Evolutionary conservation across 768 basidiomycete species (phyloP).

Genomic region (Trametes punicea): DNA sequence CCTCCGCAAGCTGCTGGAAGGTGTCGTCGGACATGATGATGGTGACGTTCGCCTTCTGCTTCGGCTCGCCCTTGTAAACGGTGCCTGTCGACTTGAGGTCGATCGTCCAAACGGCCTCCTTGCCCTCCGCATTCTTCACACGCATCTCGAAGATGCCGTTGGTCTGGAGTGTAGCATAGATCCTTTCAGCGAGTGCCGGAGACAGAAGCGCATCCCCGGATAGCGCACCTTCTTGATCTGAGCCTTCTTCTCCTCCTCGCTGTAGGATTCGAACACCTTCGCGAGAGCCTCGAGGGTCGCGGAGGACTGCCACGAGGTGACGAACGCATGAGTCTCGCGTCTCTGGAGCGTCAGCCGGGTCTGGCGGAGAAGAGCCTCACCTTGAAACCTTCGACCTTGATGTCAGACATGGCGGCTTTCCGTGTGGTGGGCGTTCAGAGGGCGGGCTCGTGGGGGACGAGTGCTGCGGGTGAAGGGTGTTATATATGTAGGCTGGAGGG

Average conservation of each 20-base stretch:
- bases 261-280: conserved; percentile 48
- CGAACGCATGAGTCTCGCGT: neutral
- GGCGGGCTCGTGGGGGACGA: neutral
- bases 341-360: neutral
- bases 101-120: conserved; percentile 83
- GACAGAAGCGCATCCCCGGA: neutral
- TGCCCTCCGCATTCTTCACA: conserved; percentile 67
- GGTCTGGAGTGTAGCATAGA: conserved; percentile 47
- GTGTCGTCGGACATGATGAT: conserved; percentile 77
- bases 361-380: conserved; percentile 32
- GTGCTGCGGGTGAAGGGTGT: neutral
- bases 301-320: conserved; percentile 49
- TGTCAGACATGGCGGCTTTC: conserved; percentile 52
- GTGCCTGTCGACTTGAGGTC: conserved; percentile 85
- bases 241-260: conserved; percentile 58
- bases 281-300: conserved; percentile 56
- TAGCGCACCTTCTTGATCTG: conserved; percentile 72
- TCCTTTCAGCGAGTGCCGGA: neutral
- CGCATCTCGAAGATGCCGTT: conserved; percentile 87
- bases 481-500: conserved; percentile 6
- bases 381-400: conserved; percentile 76
- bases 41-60: conserved; percentile 79
- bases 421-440: neutral
- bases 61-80: conserved; percentile 68
- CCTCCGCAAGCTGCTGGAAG: conserved; percentile 64